Base-by-base conservation (phyloP, 768 basidiomycete genomes). In the Lactifluus subvellereus region DNA sequence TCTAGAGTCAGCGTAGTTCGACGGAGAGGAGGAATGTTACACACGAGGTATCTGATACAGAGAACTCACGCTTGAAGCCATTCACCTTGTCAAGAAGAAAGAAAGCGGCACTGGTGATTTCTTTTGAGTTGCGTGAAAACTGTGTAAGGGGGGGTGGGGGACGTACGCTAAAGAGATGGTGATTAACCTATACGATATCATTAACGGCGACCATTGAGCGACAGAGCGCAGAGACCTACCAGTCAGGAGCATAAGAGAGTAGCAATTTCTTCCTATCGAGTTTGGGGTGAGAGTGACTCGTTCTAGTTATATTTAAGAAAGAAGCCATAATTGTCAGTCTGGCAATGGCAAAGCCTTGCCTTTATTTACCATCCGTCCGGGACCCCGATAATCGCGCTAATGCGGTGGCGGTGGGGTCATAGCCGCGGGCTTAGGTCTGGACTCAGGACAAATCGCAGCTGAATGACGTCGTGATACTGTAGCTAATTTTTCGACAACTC, bases 31-130 rank as follows among this genome's bases (percentile, higher is more conserved):
- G 27, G 27, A 20, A 40, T 22, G 38, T 54, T 53, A 77, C 87
- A 67, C 69, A 91, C 86, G 89, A 83, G 20, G 83, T 84, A 74
- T 96, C 93, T 47, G 79, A 74, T 27, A 94, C 74, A 1, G 90
- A 92, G 73, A 96, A 96, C 45, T 82, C 79, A 62, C 94, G 77
- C 71, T 85, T 79, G 74, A 85, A 94, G 7, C 90, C 89, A 56
- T 84, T 76, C 10, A 92, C 75, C n/a, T 74, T 72, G 69, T 90
- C 78, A 18, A 92, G 74, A 11, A 81, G 78, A 70, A 84, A 84
- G 73, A 90, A 89, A 1, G 80, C 56, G 2, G 73, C 82, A 32
- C 91, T 64, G 22, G 4, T 33, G 33, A 40, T 30, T 10, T 32
- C 18, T 30, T 48, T 22, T 40, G 11, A 37, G 35, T 30, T 89